These are phyloP conservation scores for Ilyonectria sp. DNA, from an alignment of 2,329 filamentous ascomycete species.

Conservation along the genomic window DNA sequence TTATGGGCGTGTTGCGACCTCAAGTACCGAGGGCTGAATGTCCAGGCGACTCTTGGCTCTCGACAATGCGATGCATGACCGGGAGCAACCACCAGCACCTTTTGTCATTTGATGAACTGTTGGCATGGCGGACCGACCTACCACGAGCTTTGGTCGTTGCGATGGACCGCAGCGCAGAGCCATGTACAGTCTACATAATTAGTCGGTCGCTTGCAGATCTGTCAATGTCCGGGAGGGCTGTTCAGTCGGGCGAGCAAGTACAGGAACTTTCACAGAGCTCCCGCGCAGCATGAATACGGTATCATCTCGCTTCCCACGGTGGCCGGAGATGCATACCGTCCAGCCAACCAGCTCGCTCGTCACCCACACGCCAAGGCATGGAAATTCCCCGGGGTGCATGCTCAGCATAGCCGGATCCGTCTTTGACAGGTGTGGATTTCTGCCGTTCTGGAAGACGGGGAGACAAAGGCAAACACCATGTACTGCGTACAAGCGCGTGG, in stretches of 20 bases:
- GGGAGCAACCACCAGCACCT: not conserved
- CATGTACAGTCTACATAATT: not conserved
- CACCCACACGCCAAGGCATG: constrained; percentile 19
- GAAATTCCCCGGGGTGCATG: constrained; percentile 29
- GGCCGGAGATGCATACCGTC: constrained; percentile 17
- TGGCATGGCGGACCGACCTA: not conserved
- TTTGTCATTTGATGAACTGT: constrained; percentile 1
- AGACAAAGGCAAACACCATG: not conserved
- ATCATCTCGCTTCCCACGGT: constrained; percentile 27
- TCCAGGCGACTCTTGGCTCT: not conserved
- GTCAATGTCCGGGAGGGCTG: not conserved
- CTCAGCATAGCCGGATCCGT: constrained; percentile 2
- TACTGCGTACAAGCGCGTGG: not conserved
- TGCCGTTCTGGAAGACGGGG: constrained; percentile 8
- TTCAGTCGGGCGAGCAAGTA: not conserved
- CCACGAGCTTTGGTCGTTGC: not conserved
- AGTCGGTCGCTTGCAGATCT: not conserved
- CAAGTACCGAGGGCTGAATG: constrained; percentile 9
- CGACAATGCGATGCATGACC: not conserved
- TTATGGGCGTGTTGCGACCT: not conserved
- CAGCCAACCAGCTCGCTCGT: constrained; percentile 17
- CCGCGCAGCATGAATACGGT: not conserved
- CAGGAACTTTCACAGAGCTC: not conserved
- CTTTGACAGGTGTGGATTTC: constrained; percentile 15
- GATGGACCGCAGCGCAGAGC: not conserved